phyloP scores from a whole-genome alignment of 2,329 filamentous ascomycete species.

The Raffaelea ambrosiae region DNA sequence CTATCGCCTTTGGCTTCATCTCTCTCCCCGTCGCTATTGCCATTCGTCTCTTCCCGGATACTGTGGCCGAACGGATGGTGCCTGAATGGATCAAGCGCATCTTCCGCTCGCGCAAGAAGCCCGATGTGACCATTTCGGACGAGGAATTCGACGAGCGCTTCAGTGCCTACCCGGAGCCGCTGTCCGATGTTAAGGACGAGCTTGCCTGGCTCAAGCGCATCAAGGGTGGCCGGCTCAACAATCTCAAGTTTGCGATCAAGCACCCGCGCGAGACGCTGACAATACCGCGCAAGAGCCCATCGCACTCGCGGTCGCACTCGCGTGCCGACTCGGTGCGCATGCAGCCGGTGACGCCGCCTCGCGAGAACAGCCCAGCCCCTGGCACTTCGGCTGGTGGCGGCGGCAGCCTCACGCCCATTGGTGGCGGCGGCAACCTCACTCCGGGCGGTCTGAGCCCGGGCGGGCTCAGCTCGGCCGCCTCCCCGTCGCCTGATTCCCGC shows the following conservation, averaged over 20 bases:
- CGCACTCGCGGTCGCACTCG: constrained; percentile 53
- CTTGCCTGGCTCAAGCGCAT: constrained; percentile 71
- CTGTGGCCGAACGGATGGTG: constrained; percentile 45
- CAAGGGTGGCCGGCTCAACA: constrained; percentile 75
- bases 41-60: constrained; percentile 77
- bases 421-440: too few species aligned
- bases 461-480: constrained; percentile 17
- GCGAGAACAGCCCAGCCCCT: constrained; percentile 35
- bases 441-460: too few species aligned
- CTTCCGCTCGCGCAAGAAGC: constrained; percentile 17
- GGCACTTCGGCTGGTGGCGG: neutral
- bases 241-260: constrained; percentile 68
- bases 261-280: constrained; percentile 66
- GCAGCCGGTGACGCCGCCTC: constrained; percentile 57
- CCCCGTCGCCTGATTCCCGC: constrained; percentile 50
- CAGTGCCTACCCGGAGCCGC: constrained; percentile 59
- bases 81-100: constrained; percentile 44
- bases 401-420: neutral
- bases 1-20: constrained; percentile 72
- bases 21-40: constrained; percentile 77
- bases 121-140: constrained; percentile 52
- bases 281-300: constrained; percentile 49
- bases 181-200: constrained; percentile 71
- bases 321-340: constrained; percentile 56
- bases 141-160: constrained; percentile 47